These are phyloP conservation scores for Atkinsonella hypoxylon DNA, from an alignment of 2,329 filamentous ascomycete genomes.

Conservation along the genomic window DNA sequence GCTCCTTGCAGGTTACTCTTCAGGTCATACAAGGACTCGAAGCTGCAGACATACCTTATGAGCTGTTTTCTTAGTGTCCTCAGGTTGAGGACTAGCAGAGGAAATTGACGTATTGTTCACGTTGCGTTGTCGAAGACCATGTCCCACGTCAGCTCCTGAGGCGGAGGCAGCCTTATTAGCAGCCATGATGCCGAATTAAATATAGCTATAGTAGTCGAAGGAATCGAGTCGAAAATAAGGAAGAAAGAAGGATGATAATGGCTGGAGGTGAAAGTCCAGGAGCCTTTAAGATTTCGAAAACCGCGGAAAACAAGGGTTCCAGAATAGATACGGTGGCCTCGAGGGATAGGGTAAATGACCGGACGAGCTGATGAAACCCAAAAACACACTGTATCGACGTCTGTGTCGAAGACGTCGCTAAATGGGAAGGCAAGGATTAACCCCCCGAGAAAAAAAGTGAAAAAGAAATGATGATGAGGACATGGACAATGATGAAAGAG, in stretches of 20 bases:
- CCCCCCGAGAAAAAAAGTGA: conserved; percentile 4
- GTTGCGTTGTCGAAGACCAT: conserved; percentile 44
- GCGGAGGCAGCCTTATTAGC: conserved; percentile 42
- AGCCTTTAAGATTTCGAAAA: not conserved
- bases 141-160: conserved; percentile 47
- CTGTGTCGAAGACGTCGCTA: conserved; percentile 13
- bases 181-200: conserved; percentile 31
- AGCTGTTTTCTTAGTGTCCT: conserved; percentile 46
- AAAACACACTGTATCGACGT: conserved; percentile 11
- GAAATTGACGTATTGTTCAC: conserved; percentile 24
- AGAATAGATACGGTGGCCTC: conserved; percentile 4
- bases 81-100: conserved; percentile 30
- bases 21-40: not conserved
- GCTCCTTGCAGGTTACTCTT: not conserved
- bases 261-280: not conserved
- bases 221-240: not conserved
- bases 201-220: not conserved
- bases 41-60: conserved; percentile 35
- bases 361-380: conserved; percentile 26
- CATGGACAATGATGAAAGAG: conserved; percentile 9
- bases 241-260: conserved; percentile 3
- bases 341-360: conserved; percentile 15
- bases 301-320: not conserved
- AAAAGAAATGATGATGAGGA: conserved; percentile 12
- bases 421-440: conserved; percentile 13